Percentiles rank a stretch among this genome's conserved stretches.
phyloP scores from a whole-genome alignment of 352 stramenopile genomes.

The Globisporangium radiosum region DNA sequence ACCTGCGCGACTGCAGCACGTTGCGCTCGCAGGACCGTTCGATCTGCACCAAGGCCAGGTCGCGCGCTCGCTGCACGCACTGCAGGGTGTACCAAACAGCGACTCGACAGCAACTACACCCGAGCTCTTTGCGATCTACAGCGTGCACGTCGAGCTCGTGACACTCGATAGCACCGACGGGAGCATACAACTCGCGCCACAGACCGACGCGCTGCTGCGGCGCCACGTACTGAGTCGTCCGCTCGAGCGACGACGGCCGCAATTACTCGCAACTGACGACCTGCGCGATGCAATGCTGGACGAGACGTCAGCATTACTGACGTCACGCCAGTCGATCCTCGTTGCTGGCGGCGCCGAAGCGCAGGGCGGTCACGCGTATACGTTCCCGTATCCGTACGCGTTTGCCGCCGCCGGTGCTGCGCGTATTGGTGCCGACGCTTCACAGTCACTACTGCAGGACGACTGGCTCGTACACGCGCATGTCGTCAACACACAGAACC shows the following conservation, averaged over 20 bases:
- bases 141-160: constrained; percentile 7
- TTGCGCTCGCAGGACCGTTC: constrained; percentile 1
- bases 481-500: constrained; percentile 8
- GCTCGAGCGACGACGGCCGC: neutral
- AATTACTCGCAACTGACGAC: neutral
- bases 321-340: constrained; percentile 6
- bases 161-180: neutral
- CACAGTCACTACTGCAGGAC: constrained; percentile 1
- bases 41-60: constrained; percentile 7
- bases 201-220: neutral
- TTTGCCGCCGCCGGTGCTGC: constrained; percentile 2
- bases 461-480: constrained; percentile 7
- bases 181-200: neutral
- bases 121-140: constrained; percentile 6
- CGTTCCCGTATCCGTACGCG: constrained; percentile 6
- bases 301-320: neutral
- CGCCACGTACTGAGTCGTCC: constrained; percentile 3
- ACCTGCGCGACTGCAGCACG: constrained; percentile 15
- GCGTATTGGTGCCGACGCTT: neutral
- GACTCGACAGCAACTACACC: neutral
- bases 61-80: constrained; percentile 5
- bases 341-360: constrained; percentile 3
- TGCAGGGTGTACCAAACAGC: constrained; percentile 5
- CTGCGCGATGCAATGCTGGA: neutral
- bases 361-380: neutral